Evolutionary conservation across 768 basidiomycete genomes (phyloP).

Genomic region (Pleurotus djamor): DNA sequence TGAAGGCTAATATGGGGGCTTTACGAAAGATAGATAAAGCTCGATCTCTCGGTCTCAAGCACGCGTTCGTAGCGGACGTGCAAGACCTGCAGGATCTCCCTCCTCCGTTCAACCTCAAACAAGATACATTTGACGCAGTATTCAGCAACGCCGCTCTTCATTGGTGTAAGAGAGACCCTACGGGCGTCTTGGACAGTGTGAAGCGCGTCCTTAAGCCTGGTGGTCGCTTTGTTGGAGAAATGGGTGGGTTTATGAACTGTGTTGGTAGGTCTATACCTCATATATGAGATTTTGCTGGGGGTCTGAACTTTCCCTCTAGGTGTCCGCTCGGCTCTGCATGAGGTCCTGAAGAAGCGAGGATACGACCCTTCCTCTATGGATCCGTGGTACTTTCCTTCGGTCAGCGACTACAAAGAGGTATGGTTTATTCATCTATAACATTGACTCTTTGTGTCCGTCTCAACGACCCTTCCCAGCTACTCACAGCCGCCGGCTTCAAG

Average conservation of each 20-base stretch:
- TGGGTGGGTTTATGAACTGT: slow-evolving; percentile 76
- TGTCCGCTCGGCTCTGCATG: slow-evolving; percentile 55
- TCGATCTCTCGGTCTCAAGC: slow-evolving; percentile 37
- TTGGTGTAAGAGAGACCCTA: slow-evolving; percentile 81
- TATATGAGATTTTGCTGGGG: too few relatives aligned
- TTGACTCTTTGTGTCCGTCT: slow-evolving; percentile 1
- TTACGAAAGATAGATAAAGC: slow-evolving; percentile 51
- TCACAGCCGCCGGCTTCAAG: slow-evolving; percentile 55
- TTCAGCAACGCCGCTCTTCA: slow-evolving; percentile 83
- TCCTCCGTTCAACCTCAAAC: slow-evolving; percentile 9
- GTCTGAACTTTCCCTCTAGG: too few relatives aligned
- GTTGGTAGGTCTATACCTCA: slow-evolving; percentile 41
- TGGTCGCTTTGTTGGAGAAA: slow-evolving; percentile 73
- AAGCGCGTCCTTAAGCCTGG: slow-evolving; percentile 63
- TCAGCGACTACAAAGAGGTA: slow-evolving; percentile 61
- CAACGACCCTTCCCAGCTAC: slow-evolving; percentile 34
- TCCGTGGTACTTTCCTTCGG: slow-evolving; percentile 86
- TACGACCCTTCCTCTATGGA: slow-evolving; percentile 59
- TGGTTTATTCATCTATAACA: slow-evolving; percentile 9
- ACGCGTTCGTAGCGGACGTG: slow-evolving; percentile 52
- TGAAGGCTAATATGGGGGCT: slow-evolving; percentile 2
- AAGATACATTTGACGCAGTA: slow-evolving; percentile 61
- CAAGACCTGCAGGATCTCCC: slow-evolving; percentile 37
- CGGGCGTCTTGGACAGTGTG: slow-evolving; percentile 59
- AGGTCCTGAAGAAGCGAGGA: slow-evolving; percentile 48